A percentile compares a stretch with the other conserved stretches of the same genome.
phyloP scores from a whole-genome alignment of 169 alveolate genomes.

The Cyclospora cayetanensis region DNA sequence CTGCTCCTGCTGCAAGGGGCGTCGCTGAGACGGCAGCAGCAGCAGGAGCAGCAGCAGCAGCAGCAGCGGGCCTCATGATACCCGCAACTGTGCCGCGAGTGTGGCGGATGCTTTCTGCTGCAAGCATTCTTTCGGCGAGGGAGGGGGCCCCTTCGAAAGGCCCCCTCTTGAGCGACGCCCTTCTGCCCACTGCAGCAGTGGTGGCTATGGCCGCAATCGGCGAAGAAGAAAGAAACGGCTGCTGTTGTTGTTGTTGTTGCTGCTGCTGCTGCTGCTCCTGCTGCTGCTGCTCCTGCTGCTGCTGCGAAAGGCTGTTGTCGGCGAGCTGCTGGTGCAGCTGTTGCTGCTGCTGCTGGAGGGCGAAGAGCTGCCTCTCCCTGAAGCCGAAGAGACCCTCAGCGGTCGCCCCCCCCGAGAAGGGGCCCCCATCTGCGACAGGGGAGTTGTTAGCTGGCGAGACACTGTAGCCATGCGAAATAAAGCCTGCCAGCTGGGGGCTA shows the following conservation, averaged over 20 bases:
- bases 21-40: neutral
- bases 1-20: neutral
- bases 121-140: neutral
- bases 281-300: neutral
- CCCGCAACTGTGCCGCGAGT: too few species aligned
- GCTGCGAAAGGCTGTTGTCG: neutral
- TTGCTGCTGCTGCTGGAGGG: constrained; percentile 8
- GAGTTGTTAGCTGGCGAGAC: neutral
- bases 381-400: constrained; percentile 12
- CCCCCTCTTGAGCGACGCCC: neutral
- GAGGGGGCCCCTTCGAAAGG: neutral
- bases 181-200: neutral
- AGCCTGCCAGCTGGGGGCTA: neutral
- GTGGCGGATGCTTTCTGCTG: neutral
- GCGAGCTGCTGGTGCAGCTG: neutral
- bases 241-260: too few species aligned
- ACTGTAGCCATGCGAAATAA: neutral
- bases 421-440: neutral
- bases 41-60: neutral
- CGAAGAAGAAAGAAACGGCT: too few species aligned
- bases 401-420: neutral
- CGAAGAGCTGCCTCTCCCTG: neutral
- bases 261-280: neutral
- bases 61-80: too few species aligned
- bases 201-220: neutral